These are phyloP conservation scores for Saturnispora ahearnii DNA, from an alignment of 805 yeast species.

Conservation along the genomic window DNA sequence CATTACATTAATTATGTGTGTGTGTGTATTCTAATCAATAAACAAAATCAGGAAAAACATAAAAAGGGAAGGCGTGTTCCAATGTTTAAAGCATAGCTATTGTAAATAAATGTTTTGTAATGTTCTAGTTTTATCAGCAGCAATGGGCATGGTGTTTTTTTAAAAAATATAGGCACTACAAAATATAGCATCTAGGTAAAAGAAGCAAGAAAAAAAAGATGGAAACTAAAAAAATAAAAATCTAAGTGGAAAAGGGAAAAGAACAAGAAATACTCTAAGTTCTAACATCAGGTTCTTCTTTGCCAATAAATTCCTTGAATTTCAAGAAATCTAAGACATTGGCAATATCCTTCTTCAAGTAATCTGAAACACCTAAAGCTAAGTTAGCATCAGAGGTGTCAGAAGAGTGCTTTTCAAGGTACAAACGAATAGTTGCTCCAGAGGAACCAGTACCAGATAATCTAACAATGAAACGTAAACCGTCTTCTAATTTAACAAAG, in stretches of 20 bases:
- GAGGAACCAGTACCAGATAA: slow-evolving; percentile 96
- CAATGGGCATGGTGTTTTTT: too few species aligned
- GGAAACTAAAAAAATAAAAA: neutral
- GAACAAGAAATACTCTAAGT: slow-evolving; percentile 35
- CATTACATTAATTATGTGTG: neutral
- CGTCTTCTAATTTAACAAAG: slow-evolving; percentile 69
- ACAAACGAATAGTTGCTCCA: slow-evolving; percentile 93
- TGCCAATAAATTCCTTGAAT: slow-evolving; percentile 66
- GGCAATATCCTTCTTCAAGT: slow-evolving; percentile 51
- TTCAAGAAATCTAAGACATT: slow-evolving; percentile 59
- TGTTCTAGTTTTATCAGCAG: too few species aligned
- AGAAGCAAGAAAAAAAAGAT: too few species aligned
- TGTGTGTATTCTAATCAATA: neutral
- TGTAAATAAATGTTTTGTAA: too few species aligned
- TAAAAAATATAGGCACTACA: too few species aligned
- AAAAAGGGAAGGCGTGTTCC: neutral
- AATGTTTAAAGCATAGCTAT: too few species aligned
- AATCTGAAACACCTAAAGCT: slow-evolving; percentile 52
- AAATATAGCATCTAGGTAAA: too few species aligned
- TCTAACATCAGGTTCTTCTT: slow-evolving; percentile 80
- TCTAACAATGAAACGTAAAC: slow-evolving; percentile 80
- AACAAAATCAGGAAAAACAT: neutral
- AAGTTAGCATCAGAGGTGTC: slow-evolving; percentile 43
- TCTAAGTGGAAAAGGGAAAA: neutral
- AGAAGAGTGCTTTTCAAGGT: slow-evolving; percentile 71